Base-by-base conservation (phyloP, 116 monocot species). In the Dioscorea cayenensis region DNA sequence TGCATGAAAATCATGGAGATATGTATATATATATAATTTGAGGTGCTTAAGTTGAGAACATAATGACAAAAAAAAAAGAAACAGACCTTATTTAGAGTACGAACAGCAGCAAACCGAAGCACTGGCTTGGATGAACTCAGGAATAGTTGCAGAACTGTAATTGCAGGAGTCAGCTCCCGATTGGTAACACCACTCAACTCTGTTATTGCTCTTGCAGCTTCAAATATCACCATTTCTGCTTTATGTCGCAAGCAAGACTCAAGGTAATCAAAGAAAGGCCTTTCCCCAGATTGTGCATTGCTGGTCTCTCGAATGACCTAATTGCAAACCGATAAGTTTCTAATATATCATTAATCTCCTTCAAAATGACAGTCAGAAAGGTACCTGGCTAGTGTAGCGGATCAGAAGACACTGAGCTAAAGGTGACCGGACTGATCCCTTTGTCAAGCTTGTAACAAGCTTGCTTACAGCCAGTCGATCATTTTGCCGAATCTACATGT, bases 91-190 rank as follows among this genome's bases (percentile, higher is more conserved):
- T 99, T 99, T 69, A 99, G 77, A 61, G 94, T 99, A 36, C 99
- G 88, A 38, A 99, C 89, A 70, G 99, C 99, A 77, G 99, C 99
- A 91, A 99, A 99, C 2, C 99, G 82, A 63, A 99, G 84, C 22
- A 99, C 94, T 63, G 99, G 99, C 76, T 94, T 99, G 19, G 99
- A 94, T 52, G 99, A 99, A 86, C 87, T 94, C 84, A 99, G 83
- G 73, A 94, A 99, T 22, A 94, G 82, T 75, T 99, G 91, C 18
- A 99, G 71, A 59, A 94, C 94, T 64, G 94, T 94, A 66, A 99
- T 99, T 63, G 99, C 99, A 37, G 99, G 99, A 63, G 85, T 89
- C 71, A 99, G 81, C 73, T 99, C 99, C 29, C 89, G 77, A 60
- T 80, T 91, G 67, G 94, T 94, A 21, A 99, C 99, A 50, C 89